phyloP scores from a whole-genome alignment of 2,329 filamentous ascomycete species.

The Teratosphaeria nubilosa region DNA sequence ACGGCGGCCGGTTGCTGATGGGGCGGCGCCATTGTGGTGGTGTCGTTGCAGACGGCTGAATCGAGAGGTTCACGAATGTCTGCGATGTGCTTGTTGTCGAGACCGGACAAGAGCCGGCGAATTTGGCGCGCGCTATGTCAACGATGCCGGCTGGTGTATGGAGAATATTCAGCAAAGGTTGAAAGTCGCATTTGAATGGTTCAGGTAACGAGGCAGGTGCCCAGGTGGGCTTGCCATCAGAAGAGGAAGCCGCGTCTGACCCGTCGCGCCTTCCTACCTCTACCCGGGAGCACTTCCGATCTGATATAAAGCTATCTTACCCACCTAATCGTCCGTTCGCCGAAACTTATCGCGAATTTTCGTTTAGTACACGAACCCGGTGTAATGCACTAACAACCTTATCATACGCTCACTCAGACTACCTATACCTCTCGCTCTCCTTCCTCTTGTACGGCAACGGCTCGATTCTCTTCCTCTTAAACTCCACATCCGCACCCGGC shows the following conservation, averaged over 20 bases:
- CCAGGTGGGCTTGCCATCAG: no score
- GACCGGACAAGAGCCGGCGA: background rate
- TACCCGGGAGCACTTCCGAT: background rate
- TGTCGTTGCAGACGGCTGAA: background rate
- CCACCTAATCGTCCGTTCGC: background rate
- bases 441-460: slow-evolving; percentile 55
- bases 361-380: background rate
- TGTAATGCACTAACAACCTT: background rate
- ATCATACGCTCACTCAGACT: slow-evolving; percentile 1
- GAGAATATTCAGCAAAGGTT: no score
- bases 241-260: no score
- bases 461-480: slow-evolving; percentile 69
- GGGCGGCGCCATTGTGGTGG: background rate
- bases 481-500: slow-evolving; percentile 69
- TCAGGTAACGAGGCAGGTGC: no score
- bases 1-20: background rate
- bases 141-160: no score
- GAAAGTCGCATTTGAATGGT: no score
- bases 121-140: no score
- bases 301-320: background rate
- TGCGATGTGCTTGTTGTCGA: background rate
- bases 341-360: background rate
- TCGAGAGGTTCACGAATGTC: background rate
- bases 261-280: no score
- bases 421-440: slow-evolving; percentile 37